Conservation (phyloP, 345 rosid species). For the Hirschfeldia incana region DNA sequence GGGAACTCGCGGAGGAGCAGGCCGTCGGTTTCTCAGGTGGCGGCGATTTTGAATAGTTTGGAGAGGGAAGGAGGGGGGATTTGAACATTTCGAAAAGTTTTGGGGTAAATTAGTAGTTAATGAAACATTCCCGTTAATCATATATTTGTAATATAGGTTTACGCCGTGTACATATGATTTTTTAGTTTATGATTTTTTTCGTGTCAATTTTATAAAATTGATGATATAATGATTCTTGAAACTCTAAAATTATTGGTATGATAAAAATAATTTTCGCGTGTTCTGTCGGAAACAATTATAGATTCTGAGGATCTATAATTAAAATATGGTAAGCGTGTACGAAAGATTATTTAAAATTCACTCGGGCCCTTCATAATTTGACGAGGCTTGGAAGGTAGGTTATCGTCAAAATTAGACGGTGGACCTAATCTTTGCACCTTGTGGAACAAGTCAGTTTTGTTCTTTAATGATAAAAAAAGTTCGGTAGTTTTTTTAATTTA, state of each 20-base stretch:
- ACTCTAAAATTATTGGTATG: background rate
- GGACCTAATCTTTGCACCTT: constrained; percentile 28
- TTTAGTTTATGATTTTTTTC: background rate
- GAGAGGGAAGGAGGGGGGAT: constrained; percentile 38
- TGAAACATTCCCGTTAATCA: background rate
- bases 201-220: background rate
- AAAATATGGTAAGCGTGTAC: constrained; percentile 6
- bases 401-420: constrained; percentile 35
- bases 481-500: background rate
- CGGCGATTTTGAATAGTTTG: constrained; percentile 66
- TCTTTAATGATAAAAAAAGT: background rate
- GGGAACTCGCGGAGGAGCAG: constrained; percentile 67
- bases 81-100: background rate
- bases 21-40: constrained; percentile 61
- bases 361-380: constrained; percentile 2
- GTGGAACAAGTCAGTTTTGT: constrained; percentile 30
- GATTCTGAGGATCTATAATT: background rate
- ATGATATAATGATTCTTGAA: background rate
- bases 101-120: background rate
- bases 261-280: background rate
- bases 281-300: background rate
- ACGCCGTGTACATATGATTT: constrained; percentile 8
- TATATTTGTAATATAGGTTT: background rate
- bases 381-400: constrained; percentile 30
- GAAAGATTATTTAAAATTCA: constrained; percentile 13